Evolutionary conservation across 2,329 filamentous ascomycete genomes (phyloP).

Genomic region (Scedosporium minutisporum): DNA sequence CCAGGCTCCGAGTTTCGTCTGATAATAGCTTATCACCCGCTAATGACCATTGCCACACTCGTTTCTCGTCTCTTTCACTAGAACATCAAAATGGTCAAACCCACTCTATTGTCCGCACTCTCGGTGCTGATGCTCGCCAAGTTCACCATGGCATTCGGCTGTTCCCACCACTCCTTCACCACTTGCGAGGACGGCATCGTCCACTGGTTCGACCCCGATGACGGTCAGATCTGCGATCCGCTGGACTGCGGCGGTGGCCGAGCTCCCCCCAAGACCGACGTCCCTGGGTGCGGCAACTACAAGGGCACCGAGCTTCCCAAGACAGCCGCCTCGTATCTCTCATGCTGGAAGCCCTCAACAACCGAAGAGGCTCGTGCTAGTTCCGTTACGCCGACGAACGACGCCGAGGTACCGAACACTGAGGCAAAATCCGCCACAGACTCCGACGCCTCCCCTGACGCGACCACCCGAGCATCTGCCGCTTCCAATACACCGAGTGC

Average conservation of each 20-base stretch:
- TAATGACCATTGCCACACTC: too few relatives aligned
- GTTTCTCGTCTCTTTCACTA: too few relatives aligned
- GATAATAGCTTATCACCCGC: too few relatives aligned
- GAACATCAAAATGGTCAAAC: too few relatives aligned
- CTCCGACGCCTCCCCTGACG: too few relatives aligned
- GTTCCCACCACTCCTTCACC: not conserved
- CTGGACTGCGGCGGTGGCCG: slow-evolving; percentile 46
- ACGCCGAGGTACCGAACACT: too few relatives aligned
- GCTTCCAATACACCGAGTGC: too few relatives aligned
- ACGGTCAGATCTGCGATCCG: slow-evolving; percentile 40
- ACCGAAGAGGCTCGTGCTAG: not conserved
- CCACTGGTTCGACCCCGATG: slow-evolving; percentile 35
- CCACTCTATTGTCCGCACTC: not conserved
- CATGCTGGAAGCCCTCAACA: not conserved
- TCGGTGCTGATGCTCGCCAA: not conserved
- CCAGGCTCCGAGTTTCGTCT: too few relatives aligned
- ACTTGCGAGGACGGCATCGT: slow-evolving; percentile 14
- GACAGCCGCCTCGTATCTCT: not conserved
- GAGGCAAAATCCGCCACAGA: too few relatives aligned
- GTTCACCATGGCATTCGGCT: not conserved
- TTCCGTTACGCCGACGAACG: too few relatives aligned
- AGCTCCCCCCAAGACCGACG: slow-evolving; percentile 37
- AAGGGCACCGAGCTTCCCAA: slow-evolving; percentile 21
- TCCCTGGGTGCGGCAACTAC: slow-evolving; percentile 38
- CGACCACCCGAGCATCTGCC: too few relatives aligned